phyloP scores from a whole-genome alignment of 2,329 filamentous ascomycete species.

The Arthroderma sp. region DNA sequence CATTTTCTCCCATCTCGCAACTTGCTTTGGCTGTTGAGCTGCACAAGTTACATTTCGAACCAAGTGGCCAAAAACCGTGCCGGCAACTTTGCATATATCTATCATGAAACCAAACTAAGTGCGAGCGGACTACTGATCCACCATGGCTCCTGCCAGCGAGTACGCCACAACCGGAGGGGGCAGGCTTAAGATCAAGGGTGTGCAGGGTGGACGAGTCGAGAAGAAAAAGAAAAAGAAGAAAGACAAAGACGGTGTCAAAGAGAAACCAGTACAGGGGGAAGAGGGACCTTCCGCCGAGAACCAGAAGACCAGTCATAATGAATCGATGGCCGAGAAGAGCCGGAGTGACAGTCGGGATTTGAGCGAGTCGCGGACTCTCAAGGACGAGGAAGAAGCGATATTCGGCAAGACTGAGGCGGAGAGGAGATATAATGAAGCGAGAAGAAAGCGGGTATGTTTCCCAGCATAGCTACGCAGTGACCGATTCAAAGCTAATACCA shows the following conservation, averaged over 20 bases:
- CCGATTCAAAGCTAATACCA: slow-evolving; percentile 1
- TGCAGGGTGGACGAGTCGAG: slow-evolving; percentile 33
- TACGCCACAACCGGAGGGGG: slow-evolving; percentile 39
- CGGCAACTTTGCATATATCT: no score
- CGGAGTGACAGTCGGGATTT: slow-evolving; percentile 5
- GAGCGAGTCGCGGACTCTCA: slow-evolving; percentile 16
- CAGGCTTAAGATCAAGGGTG: slow-evolving; percentile 74
- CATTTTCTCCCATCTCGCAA: no score
- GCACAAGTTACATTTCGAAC: no score
- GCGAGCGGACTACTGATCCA: background rate
- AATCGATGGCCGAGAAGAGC: slow-evolving; percentile 13
- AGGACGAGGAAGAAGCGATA: slow-evolving; percentile 18
- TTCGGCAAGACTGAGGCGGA: slow-evolving; percentile 72
- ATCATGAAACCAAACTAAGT: no score
- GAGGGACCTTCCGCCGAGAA: background rate
- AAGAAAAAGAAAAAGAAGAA: slow-evolving; percentile 13
- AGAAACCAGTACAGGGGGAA: no score
- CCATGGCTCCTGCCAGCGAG: slow-evolving; percentile 8
- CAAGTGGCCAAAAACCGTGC: no score
- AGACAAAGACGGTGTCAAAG: no score
- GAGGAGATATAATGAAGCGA: slow-evolving; percentile 63
- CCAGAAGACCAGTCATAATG: background rate
- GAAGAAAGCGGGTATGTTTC: slow-evolving; percentile 59
- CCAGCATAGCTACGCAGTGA: background rate
- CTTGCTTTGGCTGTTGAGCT: no score